Evolutionary conservation across 129 eudicot genomes (phyloP).

Genomic region (Pulicaria dysenterica): DNA sequence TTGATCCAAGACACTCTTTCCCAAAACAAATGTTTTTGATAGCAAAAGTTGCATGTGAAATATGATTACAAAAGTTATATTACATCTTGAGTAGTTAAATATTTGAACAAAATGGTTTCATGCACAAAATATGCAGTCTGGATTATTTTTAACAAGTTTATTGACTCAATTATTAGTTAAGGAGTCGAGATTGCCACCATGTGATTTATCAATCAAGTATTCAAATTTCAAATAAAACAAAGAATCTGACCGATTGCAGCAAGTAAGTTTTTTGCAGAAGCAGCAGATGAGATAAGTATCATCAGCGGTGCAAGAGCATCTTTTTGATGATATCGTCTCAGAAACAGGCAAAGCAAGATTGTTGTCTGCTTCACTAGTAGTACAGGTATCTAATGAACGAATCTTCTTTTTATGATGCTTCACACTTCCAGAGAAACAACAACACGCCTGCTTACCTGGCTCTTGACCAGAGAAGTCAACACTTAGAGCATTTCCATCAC

Average conservation of each 20-base stretch:
- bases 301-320: constrained; percentile 37
- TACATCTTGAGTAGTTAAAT: too few relatives aligned
- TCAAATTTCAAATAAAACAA: background rate
- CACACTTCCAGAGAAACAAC: constrained; percentile 47
- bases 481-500: constrained; percentile 78
- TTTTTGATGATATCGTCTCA: constrained; percentile 32
- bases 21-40: too few relatives aligned
- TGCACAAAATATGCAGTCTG: too few relatives aligned
- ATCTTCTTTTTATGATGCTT: constrained; percentile 43
- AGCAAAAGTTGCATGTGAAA: too few relatives aligned
- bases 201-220: constrained; percentile 4
- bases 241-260: constrained; percentile 42
- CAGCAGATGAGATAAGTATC: constrained; percentile 42
- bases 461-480: constrained; percentile 41
- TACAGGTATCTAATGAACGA: constrained; percentile 41
- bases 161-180: too few relatives aligned
- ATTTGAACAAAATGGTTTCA: too few relatives aligned
- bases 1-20: too few relatives aligned
- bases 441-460: constrained; percentile 44
- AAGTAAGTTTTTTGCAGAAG: constrained; percentile 35
- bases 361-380: constrained; percentile 37
- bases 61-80: too few relatives aligned
- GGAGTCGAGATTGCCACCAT: too few relatives aligned
- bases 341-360: constrained; percentile 45
- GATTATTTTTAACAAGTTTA: too few relatives aligned